Conservation (phyloP, 2,329 filamentous ascomycete genomes). For the Exophiala sp. region DNA sequence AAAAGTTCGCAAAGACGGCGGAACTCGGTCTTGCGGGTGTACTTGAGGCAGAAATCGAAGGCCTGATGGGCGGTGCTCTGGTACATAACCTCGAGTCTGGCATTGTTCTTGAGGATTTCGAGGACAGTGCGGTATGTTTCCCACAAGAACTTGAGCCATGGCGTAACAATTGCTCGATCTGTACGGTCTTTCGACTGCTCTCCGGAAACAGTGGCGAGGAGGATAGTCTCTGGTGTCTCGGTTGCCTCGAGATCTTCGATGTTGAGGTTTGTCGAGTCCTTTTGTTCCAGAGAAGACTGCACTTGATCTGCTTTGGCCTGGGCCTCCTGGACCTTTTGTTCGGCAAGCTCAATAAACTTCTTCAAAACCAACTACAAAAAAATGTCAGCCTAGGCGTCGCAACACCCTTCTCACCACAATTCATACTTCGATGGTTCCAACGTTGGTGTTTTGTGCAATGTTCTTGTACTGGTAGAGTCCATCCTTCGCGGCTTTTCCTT, state of each 20-base stretch:
- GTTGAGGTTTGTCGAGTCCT: constrained; percentile 59
- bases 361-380: constrained; percentile 74
- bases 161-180: constrained; percentile 95
- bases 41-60: constrained; percentile 98
- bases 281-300: constrained; percentile 79
- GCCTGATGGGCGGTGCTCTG: constrained; percentile 97
- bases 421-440: constrained; percentile 87
- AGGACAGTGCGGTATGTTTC: constrained; percentile 98
- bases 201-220: constrained; percentile 94
- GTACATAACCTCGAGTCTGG: constrained; percentile 93
- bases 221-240: constrained; percentile 96
- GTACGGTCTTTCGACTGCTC: constrained; percentile 97
- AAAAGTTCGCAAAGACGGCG: constrained; percentile 96
- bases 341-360: constrained; percentile 95
- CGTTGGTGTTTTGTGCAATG: constrained; percentile 98
- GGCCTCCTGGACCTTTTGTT: constrained; percentile 91
- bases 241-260: constrained; percentile 88
- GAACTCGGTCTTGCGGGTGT: constrained; percentile 98
- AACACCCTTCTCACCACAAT: not conserved
- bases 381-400: constrained; percentile 16
- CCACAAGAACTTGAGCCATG: constrained; percentile 99
- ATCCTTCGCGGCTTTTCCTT: constrained; percentile 98
- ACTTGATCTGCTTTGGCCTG: constrained; percentile 95
- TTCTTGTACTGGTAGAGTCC: constrained; percentile 99
- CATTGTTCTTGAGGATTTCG: constrained; percentile 99